Evolutionary conservation across 202 grass and related monocot species (phyloP), one percentile per base, ranked within the genome.

Genomic region (Elaeis oleifera): DNA sequence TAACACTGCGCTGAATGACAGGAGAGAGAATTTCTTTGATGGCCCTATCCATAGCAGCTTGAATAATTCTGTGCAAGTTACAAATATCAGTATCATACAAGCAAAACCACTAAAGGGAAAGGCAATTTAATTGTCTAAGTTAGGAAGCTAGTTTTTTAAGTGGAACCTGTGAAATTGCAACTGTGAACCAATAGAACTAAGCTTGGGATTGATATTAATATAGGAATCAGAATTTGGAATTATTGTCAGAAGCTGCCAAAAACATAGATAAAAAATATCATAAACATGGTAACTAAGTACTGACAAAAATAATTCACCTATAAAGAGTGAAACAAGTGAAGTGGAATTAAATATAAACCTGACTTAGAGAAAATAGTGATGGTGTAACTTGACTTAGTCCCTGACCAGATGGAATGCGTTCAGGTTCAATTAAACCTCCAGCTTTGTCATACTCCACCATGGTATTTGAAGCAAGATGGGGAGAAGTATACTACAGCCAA

Each of bases 1-100:
- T 97, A 64, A 97, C 87, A 84, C 92, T 97, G 78, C 87, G 80
- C 71, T 91, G 87, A 79, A 97, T 97, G 68, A 96, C 92, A 72
- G 84, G 84, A 56, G 79, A 81, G 68, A 96, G 75, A 58, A 96
- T 96, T 72, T 96, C 87, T 72, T 77, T 89, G 54, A 91, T 85
- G 74, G 92, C 81, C 74, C 80, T 96, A 76, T 97, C 92, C 82
- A 97, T 79, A 56, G 92, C 92, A 49, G 72, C 68, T 69, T 97
- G 83, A 81, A 97, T 91, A 64, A 97, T 85, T 81, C 92, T 96
- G 68, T 49, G 54, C 17, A 61, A 44, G 53, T 54, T 24, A 73
- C 23, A 59, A 76, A 56, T 39, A 23, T 49, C 6, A 64, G 60
- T 26, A 18, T 20, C 68, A 6, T 26, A 57, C 5, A 63, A 65